Base-by-base conservation (phyloP, 768 basidiomycete genomes). In the Calocera cornea region DNA sequence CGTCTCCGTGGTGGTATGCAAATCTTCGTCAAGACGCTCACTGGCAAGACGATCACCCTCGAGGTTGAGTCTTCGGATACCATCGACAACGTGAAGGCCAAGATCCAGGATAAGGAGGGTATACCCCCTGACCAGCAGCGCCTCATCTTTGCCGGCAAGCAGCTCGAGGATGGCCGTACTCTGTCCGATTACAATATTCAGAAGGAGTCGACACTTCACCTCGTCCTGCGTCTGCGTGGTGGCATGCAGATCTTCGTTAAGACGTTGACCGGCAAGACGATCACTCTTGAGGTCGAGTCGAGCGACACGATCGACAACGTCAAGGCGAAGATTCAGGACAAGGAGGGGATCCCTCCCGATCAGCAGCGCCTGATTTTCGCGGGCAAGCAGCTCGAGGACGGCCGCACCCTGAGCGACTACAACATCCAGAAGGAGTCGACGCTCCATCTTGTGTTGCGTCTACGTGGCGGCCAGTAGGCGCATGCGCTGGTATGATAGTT, bases 221-320 rank as follows among this genome's bases (percentile, higher is more conserved):
- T 90, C n/a, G 71, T 93, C 12, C 85, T 92, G 31, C 88, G 90
- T 77, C 85, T 92, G 0, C 88, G 91, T 73, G 91, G 90, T 70
- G 90, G 91, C 5, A 92, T 93, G 91, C 90, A 93, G 72, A 90
- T 92, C 68, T 92, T 92, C 69, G 89, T 92, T 34, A 92, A 92
- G 82, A 90, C 89, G 0, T 77, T 92, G 22, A 93, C 90, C 0
- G 91, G 91, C 34, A 93, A 94, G 81, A 94, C 92, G 1, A 95
- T 95, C 72, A 95, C 92, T 0, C 76, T 95, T 19, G 93, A 95
- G 75, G 93, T 95, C 49, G 92, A 95, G 77, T 93, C 92, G 0
- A 91, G 88, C 0, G 91, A 94, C 76, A 94, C 92, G 14, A 94
- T 95, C 73, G 92, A 95, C 75, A 92, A 93, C 71, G 91, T 94